Evolutionary conservation across 805 yeast genomes (phyloP), one percentile per base, ranked within the genome.

Genomic region (Kluyveromyces starmeri): DNA sequence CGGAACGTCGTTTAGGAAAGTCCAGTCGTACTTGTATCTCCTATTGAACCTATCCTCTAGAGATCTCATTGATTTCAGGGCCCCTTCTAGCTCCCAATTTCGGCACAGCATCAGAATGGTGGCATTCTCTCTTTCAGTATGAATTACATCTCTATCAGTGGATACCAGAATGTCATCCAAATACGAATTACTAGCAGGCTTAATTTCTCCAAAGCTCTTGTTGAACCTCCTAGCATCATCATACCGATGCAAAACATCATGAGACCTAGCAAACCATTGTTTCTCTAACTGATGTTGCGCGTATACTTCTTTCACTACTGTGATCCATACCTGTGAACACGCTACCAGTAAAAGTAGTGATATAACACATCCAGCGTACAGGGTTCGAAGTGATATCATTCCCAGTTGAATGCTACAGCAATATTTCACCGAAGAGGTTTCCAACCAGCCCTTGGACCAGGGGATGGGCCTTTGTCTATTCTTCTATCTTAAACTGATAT

Each of bases 31-130:
- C 37, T 75, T 66, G 53, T 67, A 81, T 34, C 74, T 65, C 29
- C 54, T 59, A 56, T 82, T 82, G 60, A 82, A 82, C 37, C 85
- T 61, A 53, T 81, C 89, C 57, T 82, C 89, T 30, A 82, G 56
- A 7, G 82, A 73, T 48, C 95, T 67, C 73, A 86, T 85, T 14
- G 94, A 73, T 28, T 59, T 53, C 28, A 86, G 56, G 0, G 92
- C 95, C 1, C 80, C 86, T 8, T 69, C 65, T 8, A 86, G 57
- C 55, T 86, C 96, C 61, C 70, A 66, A 53, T 86, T 86, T 36
- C 96, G 65, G 25, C 83, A 94, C 18, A 88, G 70, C 95, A 88
- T 86, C 36, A 88, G 69, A 18, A 88, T 55, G 0, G 94, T 80
- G 3, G 96, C 96, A 53, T 85, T 86, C 49, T 49, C 50, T 25